Conservation (phyloP, 2,329 filamentous ascomycete genomes). For the Trichoderma sp. region DNA sequence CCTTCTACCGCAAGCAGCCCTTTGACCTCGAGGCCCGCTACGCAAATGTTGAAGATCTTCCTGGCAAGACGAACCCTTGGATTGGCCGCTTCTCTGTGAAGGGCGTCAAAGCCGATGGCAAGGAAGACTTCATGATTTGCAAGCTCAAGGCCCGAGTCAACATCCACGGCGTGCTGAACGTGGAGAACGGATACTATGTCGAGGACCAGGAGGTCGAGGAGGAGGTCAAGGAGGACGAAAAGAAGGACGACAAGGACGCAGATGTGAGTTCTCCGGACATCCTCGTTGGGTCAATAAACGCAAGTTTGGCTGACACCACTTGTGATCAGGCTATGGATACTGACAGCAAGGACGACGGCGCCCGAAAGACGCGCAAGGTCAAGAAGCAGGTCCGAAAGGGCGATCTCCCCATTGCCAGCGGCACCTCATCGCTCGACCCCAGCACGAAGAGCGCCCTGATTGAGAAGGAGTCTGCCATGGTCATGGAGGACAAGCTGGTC, state of each 20-base stretch:
- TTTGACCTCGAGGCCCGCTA: conserved; percentile 97
- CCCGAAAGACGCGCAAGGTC: conserved; percentile 92
- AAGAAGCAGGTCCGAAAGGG: conserved; percentile 99
- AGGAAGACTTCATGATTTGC: conserved; percentile 99
- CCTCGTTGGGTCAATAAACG: no score
- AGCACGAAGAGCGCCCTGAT: conserved; percentile 64
- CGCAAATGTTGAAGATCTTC: conserved; percentile 80
- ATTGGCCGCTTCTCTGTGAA: conserved; percentile 98
- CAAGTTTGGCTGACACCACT: conserved; percentile 34
- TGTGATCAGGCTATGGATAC: conserved; percentile 76
- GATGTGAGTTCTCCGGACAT: conserved; percentile 63
- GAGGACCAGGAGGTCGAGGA: conserved; percentile 98
- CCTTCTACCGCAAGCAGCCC: conserved; percentile 97
- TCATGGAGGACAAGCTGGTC: conserved; percentile 97
- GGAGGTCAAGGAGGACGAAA: conserved; percentile 76
- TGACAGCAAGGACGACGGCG: conserved; percentile 66
- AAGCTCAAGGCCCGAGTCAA: conserved; percentile 98
- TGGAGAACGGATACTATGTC: conserved; percentile 96
- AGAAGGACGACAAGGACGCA: conserved; percentile 72
- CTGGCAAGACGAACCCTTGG: conserved; percentile 89
- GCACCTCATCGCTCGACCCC: conserved; percentile 77
- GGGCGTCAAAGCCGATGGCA: conserved; percentile 88
- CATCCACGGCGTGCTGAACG: conserved; percentile 92
- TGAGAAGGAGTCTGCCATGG: conserved; percentile 88
- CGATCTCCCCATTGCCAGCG: conserved; percentile 83